These are phyloP conservation scores for Mikania micrantha DNA, from an alignment of 129 eudicot species.

Conservation along the genomic window DNA sequence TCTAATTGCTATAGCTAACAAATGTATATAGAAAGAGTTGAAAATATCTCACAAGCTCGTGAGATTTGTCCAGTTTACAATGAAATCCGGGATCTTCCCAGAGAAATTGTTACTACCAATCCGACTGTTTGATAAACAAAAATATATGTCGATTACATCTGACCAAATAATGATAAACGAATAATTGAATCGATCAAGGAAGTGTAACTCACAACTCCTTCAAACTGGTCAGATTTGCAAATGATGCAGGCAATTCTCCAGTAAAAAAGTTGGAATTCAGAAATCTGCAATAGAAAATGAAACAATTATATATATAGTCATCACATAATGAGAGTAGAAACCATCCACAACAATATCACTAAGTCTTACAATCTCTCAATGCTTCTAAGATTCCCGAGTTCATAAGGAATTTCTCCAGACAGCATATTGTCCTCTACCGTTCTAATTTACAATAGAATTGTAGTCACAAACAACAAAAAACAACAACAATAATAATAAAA, in stretches of 20 bases:
- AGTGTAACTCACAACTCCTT: constrained; percentile 53
- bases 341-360: background rate
- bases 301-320: background rate
- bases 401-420: constrained; percentile 54
- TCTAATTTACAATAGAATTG: constrained; percentile 23
- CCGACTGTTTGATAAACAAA: constrained; percentile 33
- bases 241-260: constrained; percentile 59
- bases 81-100: constrained; percentile 67
- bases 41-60: constrained; percentile 37
- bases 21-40: too few relatives aligned
- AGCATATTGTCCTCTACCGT: constrained; percentile 53
- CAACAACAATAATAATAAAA: too few relatives aligned
- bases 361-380: constrained; percentile 43
- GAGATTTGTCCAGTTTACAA: constrained; percentile 49
- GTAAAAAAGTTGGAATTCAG: constrained; percentile 59
- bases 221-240: constrained; percentile 52
- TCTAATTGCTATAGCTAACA: background rate
- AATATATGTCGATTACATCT: background rate
- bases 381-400: constrained; percentile 50
- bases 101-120: constrained; percentile 47
- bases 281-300: constrained; percentile 26
- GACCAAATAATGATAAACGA: background rate
- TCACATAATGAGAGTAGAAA: background rate
- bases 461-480: background rate
- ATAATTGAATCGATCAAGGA: background rate